These are phyloP conservation scores for Ceratocystiopsis minuta DNA, from an alignment of 2,329 filamentous ascomycete species.

Conservation along the genomic window DNA sequence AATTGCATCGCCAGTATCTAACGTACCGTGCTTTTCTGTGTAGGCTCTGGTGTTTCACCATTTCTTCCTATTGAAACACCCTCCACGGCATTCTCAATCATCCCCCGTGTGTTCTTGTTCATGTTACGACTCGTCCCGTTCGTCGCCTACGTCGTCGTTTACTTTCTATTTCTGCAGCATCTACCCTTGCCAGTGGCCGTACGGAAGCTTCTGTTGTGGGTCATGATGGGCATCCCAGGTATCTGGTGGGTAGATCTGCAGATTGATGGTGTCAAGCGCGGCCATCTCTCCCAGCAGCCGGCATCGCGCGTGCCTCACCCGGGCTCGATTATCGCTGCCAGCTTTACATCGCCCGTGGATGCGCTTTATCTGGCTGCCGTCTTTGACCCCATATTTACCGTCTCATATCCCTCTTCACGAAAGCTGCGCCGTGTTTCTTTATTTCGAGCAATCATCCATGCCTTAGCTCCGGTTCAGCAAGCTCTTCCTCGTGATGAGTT, in stretches of 20 bases:
- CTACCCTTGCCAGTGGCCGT: constrained; percentile 41
- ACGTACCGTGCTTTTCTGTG: background rate
- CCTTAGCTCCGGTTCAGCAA: constrained; percentile 43
- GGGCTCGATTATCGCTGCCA: constrained; percentile 70
- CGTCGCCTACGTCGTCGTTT: constrained; percentile 44
- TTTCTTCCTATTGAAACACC: constrained; percentile 70
- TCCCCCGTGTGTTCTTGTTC: constrained; percentile 58
- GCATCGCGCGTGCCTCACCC: constrained; percentile 57
- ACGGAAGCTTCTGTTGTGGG: constrained; percentile 78
- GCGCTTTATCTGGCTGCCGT: constrained; percentile 86
- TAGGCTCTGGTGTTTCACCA: constrained; percentile 88
- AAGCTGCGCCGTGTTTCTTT: constrained; percentile 64
- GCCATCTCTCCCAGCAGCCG: constrained; percentile 62
- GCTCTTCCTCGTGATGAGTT: constrained; percentile 20
- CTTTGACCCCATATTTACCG: constrained; percentile 88
- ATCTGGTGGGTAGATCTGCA: constrained; percentile 99
- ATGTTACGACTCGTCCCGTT: constrained; percentile 65
- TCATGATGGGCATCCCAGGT: constrained; percentile 69
- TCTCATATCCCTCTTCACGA: constrained; percentile 58
- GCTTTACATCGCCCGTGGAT: constrained; percentile 84
- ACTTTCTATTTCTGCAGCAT: constrained; percentile 70
- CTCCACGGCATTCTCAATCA: constrained; percentile 38
- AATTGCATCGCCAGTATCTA: background rate
- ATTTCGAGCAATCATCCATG: constrained; percentile 53
- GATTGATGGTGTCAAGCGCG: constrained; percentile 88